Evolutionary conservation across 768 basidiomycete species (phyloP).

Genomic region (Suillus decipiens): DNA sequence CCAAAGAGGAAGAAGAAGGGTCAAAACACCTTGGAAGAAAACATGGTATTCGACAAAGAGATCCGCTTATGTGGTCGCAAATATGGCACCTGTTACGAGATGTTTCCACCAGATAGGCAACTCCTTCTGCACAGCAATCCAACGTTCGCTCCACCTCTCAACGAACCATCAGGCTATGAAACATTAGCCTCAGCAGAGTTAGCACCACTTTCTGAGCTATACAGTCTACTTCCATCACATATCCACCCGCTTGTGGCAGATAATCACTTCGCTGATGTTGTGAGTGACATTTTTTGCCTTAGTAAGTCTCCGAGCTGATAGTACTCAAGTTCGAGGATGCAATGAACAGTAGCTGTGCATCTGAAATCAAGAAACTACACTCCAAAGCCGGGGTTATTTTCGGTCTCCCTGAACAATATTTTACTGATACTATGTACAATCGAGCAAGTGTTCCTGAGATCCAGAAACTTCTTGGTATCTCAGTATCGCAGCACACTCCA

Average conservation of each 20-base stretch:
- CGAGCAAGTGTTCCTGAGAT: not conserved
- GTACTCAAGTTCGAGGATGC: not conserved
- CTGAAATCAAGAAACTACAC: slow-evolving; percentile 2
- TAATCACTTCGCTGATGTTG: too few relatives aligned
- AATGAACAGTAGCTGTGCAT: not conserved
- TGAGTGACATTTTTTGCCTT: too few relatives aligned
- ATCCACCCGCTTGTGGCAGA: too few relatives aligned
- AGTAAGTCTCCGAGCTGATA: too few relatives aligned
- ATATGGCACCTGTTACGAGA: slow-evolving; percentile 1
- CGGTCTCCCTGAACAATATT: slow-evolving; percentile 5
- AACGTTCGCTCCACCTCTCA: not conserved
- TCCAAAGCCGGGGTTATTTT: slow-evolving; percentile 2
- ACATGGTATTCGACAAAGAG: not conserved
- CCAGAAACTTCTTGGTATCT: not conserved
- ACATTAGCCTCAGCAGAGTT: too few relatives aligned
- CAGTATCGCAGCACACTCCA: not conserved
- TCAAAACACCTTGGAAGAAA: not conserved
- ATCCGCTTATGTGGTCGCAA: not conserved
- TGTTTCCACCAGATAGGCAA: not conserved
- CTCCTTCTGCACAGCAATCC: not conserved
- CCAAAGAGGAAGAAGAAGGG: slow-evolving; percentile 3
- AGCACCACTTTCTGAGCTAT: too few relatives aligned
- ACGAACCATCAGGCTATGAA: not conserved
- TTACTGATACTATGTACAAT: not conserved
- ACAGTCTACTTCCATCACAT: too few relatives aligned